Evolutionary conservation across 306 rosid genomes (phyloP).

Genomic region (Casuarina glauca): DNA sequence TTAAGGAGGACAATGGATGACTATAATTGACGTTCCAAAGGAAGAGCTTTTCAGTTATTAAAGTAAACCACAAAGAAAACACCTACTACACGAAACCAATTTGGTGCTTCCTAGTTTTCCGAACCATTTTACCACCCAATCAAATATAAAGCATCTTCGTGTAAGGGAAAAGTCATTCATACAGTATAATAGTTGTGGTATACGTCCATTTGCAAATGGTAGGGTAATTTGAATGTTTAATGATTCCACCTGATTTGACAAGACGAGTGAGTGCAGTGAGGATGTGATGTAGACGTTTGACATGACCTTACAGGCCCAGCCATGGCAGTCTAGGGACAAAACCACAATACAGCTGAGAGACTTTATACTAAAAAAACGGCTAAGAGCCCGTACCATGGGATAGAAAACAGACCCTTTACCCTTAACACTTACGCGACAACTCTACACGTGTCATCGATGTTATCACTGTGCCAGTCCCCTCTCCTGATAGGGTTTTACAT

Average conservation of each 20-base stretch:
- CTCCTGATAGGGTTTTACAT: neutral
- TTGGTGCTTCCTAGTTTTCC: conserved; percentile 6
- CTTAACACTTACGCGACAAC: neutral
- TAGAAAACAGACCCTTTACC: conserved; percentile 15
- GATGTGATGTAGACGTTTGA: conserved; percentile 52
- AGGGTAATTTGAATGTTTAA: neutral
- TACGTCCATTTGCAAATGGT: conserved; percentile 4
- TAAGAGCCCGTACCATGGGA: conserved; percentile 23
- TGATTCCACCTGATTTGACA: conserved; percentile 60
- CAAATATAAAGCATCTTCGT: neutral
- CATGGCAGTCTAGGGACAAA: neutral
- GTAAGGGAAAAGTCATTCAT: neutral
- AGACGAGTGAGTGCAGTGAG: conserved; percentile 49
- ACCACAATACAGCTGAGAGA: neutral
- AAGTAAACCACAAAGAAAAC: conserved; percentile 10
- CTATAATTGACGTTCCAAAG: conserved; percentile 21
- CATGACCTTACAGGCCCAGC: conserved; percentile 39
- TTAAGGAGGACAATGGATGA: conserved; percentile 21
- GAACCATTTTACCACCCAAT: conserved; percentile 1
- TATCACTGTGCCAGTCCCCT: neutral
- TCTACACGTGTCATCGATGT: conserved; percentile 29
- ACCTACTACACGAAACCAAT: neutral
- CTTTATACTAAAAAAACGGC: conserved; percentile 37
- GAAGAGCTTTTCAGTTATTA: conserved; percentile 30
- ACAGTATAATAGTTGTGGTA: neutral